These are phyloP conservation scores for Cyamopsis tetragonoloba DNA, from an alignment of 306 rosid genomes.

Conservation along the genomic window DNA sequence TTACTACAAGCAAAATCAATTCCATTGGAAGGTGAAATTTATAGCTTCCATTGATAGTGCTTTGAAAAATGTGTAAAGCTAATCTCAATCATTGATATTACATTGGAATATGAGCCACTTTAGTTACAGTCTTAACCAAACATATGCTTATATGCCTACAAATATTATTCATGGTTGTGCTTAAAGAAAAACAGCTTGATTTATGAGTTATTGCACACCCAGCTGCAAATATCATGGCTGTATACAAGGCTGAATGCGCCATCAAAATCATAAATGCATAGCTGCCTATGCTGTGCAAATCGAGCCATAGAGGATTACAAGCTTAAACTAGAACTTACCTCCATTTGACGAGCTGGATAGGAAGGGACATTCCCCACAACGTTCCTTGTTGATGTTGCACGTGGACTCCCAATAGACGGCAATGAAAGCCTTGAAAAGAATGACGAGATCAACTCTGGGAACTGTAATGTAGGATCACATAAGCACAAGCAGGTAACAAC, in stretches of 20 bases:
- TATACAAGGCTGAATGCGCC: background rate
- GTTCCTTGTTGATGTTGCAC: slow-evolving; percentile 56
- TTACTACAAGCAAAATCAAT: no score
- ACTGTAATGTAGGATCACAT: slow-evolving; percentile 42
- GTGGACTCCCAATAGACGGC: slow-evolving; percentile 69
- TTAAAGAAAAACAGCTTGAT: background rate
- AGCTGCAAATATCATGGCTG: background rate
- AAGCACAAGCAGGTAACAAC: slow-evolving; percentile 25
- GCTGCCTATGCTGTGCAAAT: background rate
- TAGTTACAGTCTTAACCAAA: no score
- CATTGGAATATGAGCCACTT: no score
- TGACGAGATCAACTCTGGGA: slow-evolving; percentile 68
- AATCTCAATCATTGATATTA: no score
- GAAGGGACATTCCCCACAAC: slow-evolving; percentile 51
- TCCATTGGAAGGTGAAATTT: no score
- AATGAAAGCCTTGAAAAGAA: slow-evolving; percentile 65
- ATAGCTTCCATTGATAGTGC: no score
- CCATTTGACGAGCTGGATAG: slow-evolving; percentile 58
- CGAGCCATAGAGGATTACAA: background rate
- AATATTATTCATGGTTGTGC: background rate
- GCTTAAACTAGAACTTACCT: slow-evolving; percentile 54
- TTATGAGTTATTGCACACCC: background rate
- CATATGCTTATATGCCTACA: background rate
- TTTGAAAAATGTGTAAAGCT: no score
- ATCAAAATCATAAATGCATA: background rate